Evolutionary conservation across 257 asterid species (phyloP).

Genomic region (Ophiorrhiza pumila): DNA sequence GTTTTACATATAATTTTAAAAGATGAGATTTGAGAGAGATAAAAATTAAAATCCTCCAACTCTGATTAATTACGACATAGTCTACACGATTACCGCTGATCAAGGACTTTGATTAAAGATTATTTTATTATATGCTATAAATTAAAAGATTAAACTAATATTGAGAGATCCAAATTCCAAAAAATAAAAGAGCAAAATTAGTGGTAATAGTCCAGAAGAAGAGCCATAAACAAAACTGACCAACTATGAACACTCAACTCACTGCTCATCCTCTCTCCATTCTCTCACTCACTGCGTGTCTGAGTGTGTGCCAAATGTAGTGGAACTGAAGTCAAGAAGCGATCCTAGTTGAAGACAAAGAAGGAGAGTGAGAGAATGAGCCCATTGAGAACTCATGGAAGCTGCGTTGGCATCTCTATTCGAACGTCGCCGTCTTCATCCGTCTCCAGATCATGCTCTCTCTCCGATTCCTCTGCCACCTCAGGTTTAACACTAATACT

Average conservation of each 20-base stretch:
- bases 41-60: no score
- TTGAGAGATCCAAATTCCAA: background rate
- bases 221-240: no score
- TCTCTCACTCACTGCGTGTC: background rate
- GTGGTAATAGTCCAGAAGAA: no score
- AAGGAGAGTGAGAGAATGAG: slow-evolving; percentile 12
- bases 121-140: background rate
- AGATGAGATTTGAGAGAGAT: no score
- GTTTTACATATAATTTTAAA: no score
- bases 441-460: slow-evolving; percentile 17
- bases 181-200: no score
- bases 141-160: background rate
- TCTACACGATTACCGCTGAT: no score
- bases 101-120: background rate
- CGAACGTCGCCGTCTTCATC: slow-evolving; percentile 14
- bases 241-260: no score
- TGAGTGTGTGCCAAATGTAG: slow-evolving; percentile 4
- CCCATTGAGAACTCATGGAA: slow-evolving; percentile 19
- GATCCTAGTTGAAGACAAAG: background rate
- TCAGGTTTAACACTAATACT: background rate
- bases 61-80: no score
- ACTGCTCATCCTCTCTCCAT: no score
- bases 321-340: background rate
- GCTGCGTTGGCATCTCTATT: slow-evolving; percentile 25
- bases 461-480: slow-evolving; percentile 13